Evolutionary conservation across 2,329 filamentous ascomycete genomes (phyloP), one percentile per base, ranked within the genome.

Genomic region (Ophiostoma angusticollis): DNA sequence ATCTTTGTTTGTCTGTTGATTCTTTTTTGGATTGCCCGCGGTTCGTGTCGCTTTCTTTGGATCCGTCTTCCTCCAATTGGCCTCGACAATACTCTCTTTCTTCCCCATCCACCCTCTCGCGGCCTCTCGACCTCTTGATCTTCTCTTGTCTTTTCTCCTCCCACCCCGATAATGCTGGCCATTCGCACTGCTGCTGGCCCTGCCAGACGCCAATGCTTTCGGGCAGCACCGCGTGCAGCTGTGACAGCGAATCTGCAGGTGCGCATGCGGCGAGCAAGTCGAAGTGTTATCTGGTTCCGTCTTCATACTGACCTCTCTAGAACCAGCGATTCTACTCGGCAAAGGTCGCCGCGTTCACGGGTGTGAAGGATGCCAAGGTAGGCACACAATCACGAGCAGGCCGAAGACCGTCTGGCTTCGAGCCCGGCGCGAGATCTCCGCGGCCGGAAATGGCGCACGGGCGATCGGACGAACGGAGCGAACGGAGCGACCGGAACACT

Each of bases 261-360:
- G 62, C 58, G 68, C 45, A 16, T n/a, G n/a, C 19, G n/a, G n/a
- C 31, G 14, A 28, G 22, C 16, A 4, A 25, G 18, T 25, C 24
- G 22, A 39, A 28, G 16, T n/a, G n/a, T 27, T 9, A 9, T 27
- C 7, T 27, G 9, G 24, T 8, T 27, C n/a, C 9, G 9, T 3
- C 4, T 27, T 13, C 13, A 17, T 19, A 12, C 28, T 22, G 7
- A 5, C 4, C 21, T 43, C 40, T 42, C 40, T 48, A 74, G 68
- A 64, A 62, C 59, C 60, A 64, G 58, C 65, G 76, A 63, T 67
- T 75, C 74, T 58, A 74, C 68, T 58, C 61, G 63, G 63, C 72
- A 45, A 77, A 83, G 32, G 86, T 96, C 54, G 91, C 87, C 62
- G 84, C 91, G 69, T 98, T 95, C 71, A 80, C 84, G 56, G 91